Evolutionary conservation across 2,329 filamentous ascomycete species (phyloP), one percentile per base, ranked within the genome.

Genomic region (Setomelanomma holmii): DNA sequence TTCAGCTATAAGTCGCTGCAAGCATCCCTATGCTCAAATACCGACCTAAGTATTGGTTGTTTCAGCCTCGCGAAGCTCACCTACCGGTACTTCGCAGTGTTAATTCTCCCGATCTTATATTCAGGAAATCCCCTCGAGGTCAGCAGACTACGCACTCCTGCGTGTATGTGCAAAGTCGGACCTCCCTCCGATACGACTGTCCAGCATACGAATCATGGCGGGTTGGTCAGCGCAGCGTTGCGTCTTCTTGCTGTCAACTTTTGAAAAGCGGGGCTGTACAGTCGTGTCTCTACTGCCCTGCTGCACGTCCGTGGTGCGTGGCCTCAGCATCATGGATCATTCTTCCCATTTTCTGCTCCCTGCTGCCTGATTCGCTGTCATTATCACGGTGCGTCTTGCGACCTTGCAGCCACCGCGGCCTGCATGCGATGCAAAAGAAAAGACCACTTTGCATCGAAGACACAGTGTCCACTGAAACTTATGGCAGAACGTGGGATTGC

Each of bases 201-300:
- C 38, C 24, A 34, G n/a, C 41, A 44, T 14, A 19, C 50, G 56
- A 52, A 62, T 55, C 57, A 55, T 63, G 55, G 55, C 60, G 53
- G 45, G 56, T 53, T 50, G 52, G 49, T 55, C 60, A 56, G 52
- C 43, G 57, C 60, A 56, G 52, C 43, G 57, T 40, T 38, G 41
- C 56, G 54, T 60, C 39, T 60, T 41, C 51, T 44, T 59, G 50
- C 55, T 52, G 53, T 56, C 50, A 51, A 51, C 43, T 42, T 45
- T 40, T 22, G 40, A 53, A 55, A 54, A 58, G 56, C 50, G 50
- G 56, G 55, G 51, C 52, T 39, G 34, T 27, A 42, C 49, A 35
- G 52, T 51, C 48, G 50, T 54, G 38, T 55, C 53, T 58, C 49
- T 48, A 49, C 49, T 40, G 16, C 41, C 49, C 45, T 53, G 35